Evolutionary conservation across 2,329 filamentous ascomycete species (phyloP).

Genomic region (Aspergillus ustus): DNA sequence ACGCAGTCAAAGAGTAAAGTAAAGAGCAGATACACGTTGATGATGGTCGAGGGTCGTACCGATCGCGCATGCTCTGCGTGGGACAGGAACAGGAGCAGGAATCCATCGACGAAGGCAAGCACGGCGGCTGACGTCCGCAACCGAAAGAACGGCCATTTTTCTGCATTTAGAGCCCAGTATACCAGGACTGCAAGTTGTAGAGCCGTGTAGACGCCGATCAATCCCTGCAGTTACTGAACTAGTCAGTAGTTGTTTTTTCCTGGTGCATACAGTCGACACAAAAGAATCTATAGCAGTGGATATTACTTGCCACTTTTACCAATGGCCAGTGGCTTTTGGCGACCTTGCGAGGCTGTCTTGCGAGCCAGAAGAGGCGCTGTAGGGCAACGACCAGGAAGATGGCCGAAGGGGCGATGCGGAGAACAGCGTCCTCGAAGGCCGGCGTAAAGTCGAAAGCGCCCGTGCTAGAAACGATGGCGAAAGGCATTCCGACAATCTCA

Average conservation of each 20-base stretch:
- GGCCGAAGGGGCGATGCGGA: background rate
- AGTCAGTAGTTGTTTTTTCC: background rate
- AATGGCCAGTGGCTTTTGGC: background rate
- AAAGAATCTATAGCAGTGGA: background rate
- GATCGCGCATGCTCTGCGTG: conserved; percentile 27
- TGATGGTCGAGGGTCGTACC: conserved; percentile 29
- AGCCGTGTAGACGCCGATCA: conserved; percentile 2
- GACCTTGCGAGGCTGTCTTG: background rate
- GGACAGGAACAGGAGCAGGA: background rate
- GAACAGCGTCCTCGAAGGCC: background rate
- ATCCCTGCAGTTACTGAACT: background rate
- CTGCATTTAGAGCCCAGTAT: background rate
- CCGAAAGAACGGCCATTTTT: background rate
- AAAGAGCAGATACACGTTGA: conserved; percentile 47
- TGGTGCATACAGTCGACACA: background rate
- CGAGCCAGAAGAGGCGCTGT: background rate
- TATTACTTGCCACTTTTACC: background rate
- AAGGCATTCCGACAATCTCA: background rate
- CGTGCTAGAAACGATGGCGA: background rate
- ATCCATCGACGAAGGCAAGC: background rate
- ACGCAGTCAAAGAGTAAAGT: conserved; percentile 48
- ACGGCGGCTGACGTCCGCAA: background rate
- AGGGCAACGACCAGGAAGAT: background rate
- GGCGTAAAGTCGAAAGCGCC: background rate
- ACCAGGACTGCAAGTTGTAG: background rate